These are phyloP conservation scores for Scedosporium boydii DNA, from an alignment of 2,329 filamentous ascomycete genomes.

Conservation along the genomic window DNA sequence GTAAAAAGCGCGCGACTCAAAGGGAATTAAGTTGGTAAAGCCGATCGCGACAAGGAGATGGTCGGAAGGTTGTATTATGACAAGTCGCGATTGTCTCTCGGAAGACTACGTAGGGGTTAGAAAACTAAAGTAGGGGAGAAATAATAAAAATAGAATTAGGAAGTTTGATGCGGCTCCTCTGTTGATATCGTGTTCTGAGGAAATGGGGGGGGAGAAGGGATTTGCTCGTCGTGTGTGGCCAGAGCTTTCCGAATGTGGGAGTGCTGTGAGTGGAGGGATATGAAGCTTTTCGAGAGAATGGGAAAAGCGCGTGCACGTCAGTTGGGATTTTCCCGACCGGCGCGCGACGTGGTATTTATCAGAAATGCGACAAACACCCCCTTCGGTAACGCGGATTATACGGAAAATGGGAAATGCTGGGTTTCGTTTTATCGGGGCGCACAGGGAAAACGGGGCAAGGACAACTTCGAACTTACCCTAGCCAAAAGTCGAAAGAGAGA, in stretches of 20 bases:
- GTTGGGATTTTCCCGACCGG: slow-evolving; percentile 9
- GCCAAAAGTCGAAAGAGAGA: background rate
- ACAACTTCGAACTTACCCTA: background rate
- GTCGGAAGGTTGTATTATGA: background rate
- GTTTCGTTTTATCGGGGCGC: background rate
- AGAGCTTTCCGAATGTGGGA: background rate
- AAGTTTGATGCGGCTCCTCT: background rate
- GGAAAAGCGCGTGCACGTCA: slow-evolving; percentile 13
- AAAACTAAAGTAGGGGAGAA: too few species aligned
- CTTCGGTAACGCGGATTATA: background rate
- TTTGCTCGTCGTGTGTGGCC: background rate
- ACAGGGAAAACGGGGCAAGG: background rate
- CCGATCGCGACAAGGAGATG: background rate
- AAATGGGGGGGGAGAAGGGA: background rate
- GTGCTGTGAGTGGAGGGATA: background rate
- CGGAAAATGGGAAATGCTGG: slow-evolving; percentile 2
- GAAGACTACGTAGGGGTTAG: background rate
- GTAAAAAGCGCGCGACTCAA: background rate
- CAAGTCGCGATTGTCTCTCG: background rate
- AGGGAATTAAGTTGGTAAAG: background rate
- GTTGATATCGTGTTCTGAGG: background rate
- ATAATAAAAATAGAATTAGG: background rate
- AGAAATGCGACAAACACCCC: slow-evolving; percentile 5
- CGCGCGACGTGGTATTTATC: slow-evolving; percentile 14
- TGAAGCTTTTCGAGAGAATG: slow-evolving; percentile 6